Evolutionary conservation across 2,329 filamentous ascomycete genomes (phyloP), one percentile per base, ranked within the genome.

Genomic region (Microdochium nivale): DNA sequence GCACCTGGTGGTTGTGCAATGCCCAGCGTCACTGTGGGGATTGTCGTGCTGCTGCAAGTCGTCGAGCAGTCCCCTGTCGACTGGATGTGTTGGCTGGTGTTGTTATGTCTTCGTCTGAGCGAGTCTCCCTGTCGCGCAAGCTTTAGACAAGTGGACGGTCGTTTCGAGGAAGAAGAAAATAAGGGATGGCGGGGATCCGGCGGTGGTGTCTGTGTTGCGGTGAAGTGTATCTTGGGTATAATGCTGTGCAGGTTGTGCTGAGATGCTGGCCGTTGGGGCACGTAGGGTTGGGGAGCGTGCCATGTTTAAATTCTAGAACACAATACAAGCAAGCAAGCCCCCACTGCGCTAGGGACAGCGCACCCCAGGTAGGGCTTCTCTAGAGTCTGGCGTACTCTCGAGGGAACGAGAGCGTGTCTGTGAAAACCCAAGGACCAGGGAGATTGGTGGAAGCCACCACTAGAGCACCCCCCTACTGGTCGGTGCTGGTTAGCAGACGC

Each of bases 171-270:
- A 16, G 40, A 11, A 3, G 40, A 8, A 44, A 19, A 7, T 19
- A 7, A 16, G 35, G 14, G 19, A n/a, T 9, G 16, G 16, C 19
- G 14, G 14, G 35, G 7, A 3, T 23, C 9, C 23, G 40, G 21
- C 19, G 19, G 19, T 44, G 40, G 3, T 24, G 40, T 19, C 40
- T 23, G 19, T 44, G 40, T 23, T 44, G 40, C 5, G 40, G 16
- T 44, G 40, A 11, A 11, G 40, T 23, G n/a, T 23, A 19, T 21
- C 4, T 23, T 5, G n/a, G 16, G 40, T 44, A 23, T 44, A 40
- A 19, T 40, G 21, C 40, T 44, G 40, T 44, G 21, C 3, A 44
- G 40, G 21, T 44, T 44, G 40, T 54, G 52, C 25, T 55, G 51
- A 23, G 24, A 25, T 19, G n/a, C 30, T n/a, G 47, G n/a, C 13